Percentiles rank a stretch among this genome's conserved stretches.
phyloP scores from a whole-genome alignment of 23 red algal genomes.

The Gracilaria gracilis region DNA sequence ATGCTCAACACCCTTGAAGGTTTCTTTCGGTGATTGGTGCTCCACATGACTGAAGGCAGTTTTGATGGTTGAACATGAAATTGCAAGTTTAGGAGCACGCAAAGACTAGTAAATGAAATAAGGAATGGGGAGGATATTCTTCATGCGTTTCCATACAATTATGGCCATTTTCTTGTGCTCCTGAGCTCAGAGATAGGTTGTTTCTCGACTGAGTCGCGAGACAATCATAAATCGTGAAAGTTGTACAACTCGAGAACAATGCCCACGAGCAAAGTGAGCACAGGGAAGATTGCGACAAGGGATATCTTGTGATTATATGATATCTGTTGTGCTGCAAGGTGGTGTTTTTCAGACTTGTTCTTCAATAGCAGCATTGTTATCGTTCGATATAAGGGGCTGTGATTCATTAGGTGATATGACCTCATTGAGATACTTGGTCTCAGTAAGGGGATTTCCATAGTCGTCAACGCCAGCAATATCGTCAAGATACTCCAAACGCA shows the following conservation, averaged over 20 bases:
- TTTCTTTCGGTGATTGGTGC: not conserved
- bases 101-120: constrained; percentile 7
- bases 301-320: not conserved
- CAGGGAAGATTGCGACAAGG: not conserved
- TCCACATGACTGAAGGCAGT: not conserved
- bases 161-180: not conserved
- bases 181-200: not conserved
- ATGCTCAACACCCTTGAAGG: not conserved
- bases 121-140: not conserved
- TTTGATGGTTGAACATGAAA: not conserved
- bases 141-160: not conserved
- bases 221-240: not conserved
- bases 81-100: not conserved
- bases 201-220: not conserved
- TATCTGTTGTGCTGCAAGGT: not conserved
- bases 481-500: constrained; percentile 45
- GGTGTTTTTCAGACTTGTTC: not conserved
- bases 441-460: constrained; percentile 8
- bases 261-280: not conserved
- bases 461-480: constrained; percentile 25
- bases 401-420: not conserved
- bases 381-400: not conserved
- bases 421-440: not conserved
- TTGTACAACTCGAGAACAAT: not conserved
- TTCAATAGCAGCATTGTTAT: not conserved